These are phyloP conservation scores for Veloporphyrellus conicus DNA, from an alignment of 1,284 basidiomycete species.

Conservation along the genomic window DNA sequence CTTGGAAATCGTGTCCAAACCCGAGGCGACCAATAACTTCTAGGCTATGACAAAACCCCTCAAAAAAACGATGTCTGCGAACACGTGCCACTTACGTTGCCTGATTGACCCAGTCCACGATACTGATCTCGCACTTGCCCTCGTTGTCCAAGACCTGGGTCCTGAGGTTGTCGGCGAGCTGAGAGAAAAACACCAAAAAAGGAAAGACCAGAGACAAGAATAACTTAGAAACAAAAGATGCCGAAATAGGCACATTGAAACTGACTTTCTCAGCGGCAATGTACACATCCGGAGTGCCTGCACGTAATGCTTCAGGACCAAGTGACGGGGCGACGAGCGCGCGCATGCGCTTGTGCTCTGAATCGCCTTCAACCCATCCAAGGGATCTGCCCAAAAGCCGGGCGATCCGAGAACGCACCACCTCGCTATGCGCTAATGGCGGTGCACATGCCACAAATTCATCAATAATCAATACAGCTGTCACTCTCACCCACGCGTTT, in stretches of 20 bases:
- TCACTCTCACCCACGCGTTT: no score
- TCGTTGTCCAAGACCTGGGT: constrained; percentile 2
- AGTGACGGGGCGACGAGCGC: constrained; percentile 7
- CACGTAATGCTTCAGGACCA: constrained; percentile 5
- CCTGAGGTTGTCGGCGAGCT: constrained; percentile 7
- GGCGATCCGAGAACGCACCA: constrained; percentile 5
- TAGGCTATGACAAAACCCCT: background rate
- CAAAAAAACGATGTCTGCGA: background rate
- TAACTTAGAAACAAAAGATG: background rate
- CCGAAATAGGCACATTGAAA: no score
- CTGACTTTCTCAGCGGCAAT: constrained; percentile 9
- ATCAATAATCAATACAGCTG: background rate
- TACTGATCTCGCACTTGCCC: constrained; percentile 5
- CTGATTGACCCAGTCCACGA: constrained; percentile 9
- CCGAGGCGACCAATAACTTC: constrained; percentile 8
- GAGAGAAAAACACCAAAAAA: background rate
- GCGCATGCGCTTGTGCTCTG: constrained; percentile 9
- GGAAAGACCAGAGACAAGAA: background rate
- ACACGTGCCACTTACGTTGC: constrained; percentile 2
- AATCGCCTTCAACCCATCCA: constrained; percentile 11
- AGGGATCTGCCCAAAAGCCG: constrained; percentile 7
- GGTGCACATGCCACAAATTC: no score
- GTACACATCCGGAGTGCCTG: constrained; percentile 5
- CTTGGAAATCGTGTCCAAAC: constrained; percentile 10
- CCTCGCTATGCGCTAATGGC: background rate